phyloP scores from a whole-genome alignment of 2,329 filamentous ascomycete species.

The Sarocladium oryzae region DNA sequence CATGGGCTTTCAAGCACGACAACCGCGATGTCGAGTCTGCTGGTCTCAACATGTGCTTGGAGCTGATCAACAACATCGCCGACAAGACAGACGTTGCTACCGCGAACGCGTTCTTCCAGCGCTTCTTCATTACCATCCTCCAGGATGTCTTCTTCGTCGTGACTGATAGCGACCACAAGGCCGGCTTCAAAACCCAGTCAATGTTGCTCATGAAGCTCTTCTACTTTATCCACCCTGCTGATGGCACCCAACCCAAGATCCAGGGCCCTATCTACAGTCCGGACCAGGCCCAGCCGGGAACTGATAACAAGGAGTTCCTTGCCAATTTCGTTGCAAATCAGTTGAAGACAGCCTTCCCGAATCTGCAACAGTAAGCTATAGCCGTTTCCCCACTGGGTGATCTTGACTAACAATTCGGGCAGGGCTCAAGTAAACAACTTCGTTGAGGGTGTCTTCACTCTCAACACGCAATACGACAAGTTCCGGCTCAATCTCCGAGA shows the following conservation, averaged over 20 bases:
- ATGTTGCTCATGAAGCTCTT: constrained; percentile 93
- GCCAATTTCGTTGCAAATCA: constrained; percentile 80
- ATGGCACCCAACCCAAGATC: constrained; percentile 70
- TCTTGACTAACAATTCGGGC: constrained; percentile 27
- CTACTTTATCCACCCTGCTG: constrained; percentile 77
- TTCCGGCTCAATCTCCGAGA: constrained; percentile 96
- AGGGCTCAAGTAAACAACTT: constrained; percentile 85
- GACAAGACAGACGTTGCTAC: constrained; percentile 82
- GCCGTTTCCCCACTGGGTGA: background rate
- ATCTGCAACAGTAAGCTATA: constrained; percentile 80
- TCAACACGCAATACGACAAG: constrained; percentile 83
- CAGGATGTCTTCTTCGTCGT: constrained; percentile 98
- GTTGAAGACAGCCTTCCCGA: constrained; percentile 84
- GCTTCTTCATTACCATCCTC: constrained; percentile 90
- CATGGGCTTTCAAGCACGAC: constrained; percentile 99
- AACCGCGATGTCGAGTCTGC: constrained; percentile 96
- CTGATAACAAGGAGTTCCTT: constrained; percentile 85
- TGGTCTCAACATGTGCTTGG: constrained; percentile 94
- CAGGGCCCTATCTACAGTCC: constrained; percentile 82
- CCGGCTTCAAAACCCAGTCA: constrained; percentile 96
- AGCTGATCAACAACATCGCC: constrained; percentile 95
- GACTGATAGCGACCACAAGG: constrained; percentile 97
- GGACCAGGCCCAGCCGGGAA: constrained; percentile 77
- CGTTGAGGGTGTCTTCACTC: constrained; percentile 80
- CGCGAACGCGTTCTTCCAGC: constrained; percentile 93